These are phyloP conservation scores for Leccinum arenicola DNA, from an alignment of 768 basidiomycete genomes.

Conservation along the genomic window DNA sequence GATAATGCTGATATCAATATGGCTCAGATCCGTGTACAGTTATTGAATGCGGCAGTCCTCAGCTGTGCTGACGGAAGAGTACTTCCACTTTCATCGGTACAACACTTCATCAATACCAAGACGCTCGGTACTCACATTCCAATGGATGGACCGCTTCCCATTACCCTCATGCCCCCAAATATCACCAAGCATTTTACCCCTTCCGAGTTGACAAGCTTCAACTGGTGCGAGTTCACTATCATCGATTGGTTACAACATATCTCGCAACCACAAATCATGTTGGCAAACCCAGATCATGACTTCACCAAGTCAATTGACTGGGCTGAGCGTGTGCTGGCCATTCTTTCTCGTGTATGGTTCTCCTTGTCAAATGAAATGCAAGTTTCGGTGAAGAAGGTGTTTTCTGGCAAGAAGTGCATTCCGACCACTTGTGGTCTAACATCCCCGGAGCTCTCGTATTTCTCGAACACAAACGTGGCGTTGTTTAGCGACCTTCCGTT, in stretches of 20 bases:
- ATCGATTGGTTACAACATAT: conserved; percentile 75
- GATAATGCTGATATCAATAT: conserved; percentile 37
- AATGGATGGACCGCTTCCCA: conserved; percentile 12
- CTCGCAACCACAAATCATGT: conserved; percentile 42
- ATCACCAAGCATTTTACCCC: conserved; percentile 48
- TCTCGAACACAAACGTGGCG: conserved; percentile 73
- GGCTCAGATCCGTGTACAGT: conserved; percentile 48
- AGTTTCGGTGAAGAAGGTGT: conserved; percentile 37
- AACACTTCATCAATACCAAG: conserved; percentile 67
- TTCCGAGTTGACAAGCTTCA: conserved; percentile 56
- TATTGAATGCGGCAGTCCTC: conserved; percentile 73
- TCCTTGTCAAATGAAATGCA: conserved; percentile 50
- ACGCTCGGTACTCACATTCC: conserved; percentile 51
- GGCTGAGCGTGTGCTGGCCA: conserved; percentile 74
- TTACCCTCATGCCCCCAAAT: conserved; percentile 8
- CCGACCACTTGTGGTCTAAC: conserved; percentile 57
- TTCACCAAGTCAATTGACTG: conserved; percentile 64
- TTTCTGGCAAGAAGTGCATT: conserved; percentile 46
- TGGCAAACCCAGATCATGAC: conserved; percentile 51
- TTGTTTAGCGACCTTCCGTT: conserved; percentile 83
- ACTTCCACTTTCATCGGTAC: conserved; percentile 66
- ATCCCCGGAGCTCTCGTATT: conserved; percentile 72
- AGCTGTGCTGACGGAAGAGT: conserved; percentile 48
- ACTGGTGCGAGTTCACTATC: conserved; percentile 76
- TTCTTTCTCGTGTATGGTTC: conserved; percentile 72